Evolutionary conservation across 2,329 filamentous ascomycete genomes (phyloP).

Genomic region (Pseudogymnoascus sp.): DNA sequence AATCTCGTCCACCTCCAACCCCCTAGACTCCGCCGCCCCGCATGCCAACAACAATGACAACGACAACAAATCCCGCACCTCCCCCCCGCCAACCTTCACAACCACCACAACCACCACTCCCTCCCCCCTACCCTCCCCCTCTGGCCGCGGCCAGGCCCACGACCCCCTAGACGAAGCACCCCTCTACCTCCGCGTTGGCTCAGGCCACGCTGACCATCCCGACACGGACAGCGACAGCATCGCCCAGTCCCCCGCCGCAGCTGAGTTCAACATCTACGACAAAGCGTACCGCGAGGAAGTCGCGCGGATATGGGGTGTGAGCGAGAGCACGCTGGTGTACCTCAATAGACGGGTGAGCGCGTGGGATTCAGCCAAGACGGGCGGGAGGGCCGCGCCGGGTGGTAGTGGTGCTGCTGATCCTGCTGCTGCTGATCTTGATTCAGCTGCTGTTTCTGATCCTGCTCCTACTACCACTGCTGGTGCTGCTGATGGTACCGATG

Average conservation of each 20-base stretch:
- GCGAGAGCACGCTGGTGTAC: slow-evolving; percentile 50
- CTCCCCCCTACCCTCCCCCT: not conserved
- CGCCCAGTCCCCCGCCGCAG: slow-evolving; percentile 76
- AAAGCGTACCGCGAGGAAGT: slow-evolving; percentile 79
- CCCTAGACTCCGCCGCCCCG: not conserved
- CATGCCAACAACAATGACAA: not conserved
- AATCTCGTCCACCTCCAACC: not conserved
- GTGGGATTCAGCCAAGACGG: not conserved
- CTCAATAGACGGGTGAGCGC: slow-evolving; percentile 43
- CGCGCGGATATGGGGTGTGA: slow-evolving; percentile 55
- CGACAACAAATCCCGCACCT: not conserved
- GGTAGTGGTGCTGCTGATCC: not conserved
- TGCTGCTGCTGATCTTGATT: not conserved
- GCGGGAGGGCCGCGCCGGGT: not conserved
- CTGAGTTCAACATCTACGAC: slow-evolving; percentile 84
- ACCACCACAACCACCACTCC: not conserved
- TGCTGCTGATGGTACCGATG: not conserved
- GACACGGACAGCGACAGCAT: slow-evolving; percentile 44
- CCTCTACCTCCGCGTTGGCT: slow-evolving; percentile 70
- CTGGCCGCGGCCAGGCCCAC: slow-evolving; percentile 48
- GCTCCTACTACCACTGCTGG: not conserved
- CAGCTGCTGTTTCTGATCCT: not conserved
- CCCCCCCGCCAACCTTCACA: not conserved
- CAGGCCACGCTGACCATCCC: slow-evolving; percentile 45
- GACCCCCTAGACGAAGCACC: slow-evolving; percentile 55